phyloP scores from a whole-genome alignment of 1,284 basidiomycete genomes.

The Rhizoctonia solani region DNA sequence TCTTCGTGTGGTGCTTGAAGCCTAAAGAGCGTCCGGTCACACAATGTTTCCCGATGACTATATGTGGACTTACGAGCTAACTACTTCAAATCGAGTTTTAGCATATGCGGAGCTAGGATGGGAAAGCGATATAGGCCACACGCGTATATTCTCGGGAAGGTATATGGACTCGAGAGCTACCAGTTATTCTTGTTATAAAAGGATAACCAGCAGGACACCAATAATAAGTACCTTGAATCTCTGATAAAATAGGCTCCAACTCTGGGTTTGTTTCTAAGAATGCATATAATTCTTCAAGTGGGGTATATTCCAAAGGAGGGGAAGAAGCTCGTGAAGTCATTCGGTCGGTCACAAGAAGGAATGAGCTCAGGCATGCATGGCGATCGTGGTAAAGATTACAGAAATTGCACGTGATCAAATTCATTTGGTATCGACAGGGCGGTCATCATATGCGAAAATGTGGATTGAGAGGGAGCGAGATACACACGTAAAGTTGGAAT shows the following conservation, averaged over 20 bases:
- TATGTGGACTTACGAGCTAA: constrained; percentile 9
- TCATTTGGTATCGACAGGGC: not conserved
- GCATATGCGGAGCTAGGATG: constrained; percentile 9
- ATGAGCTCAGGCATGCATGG: not conserved
- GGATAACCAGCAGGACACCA: not conserved
- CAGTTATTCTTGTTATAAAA: not conserved
- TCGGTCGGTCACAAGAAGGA: not conserved
- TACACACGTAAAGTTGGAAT: not conserved
- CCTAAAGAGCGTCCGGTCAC: constrained; percentile 42
- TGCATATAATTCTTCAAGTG: constrained; percentile 22
- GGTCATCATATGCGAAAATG: not conserved
- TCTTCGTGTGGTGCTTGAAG: constrained; percentile 62
- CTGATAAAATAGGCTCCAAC: constrained; percentile 10
- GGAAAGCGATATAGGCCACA: constrained; percentile 30
- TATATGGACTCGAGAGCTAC: constrained; percentile 29
- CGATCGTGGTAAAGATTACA: not conserved
- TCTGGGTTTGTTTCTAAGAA: constrained; percentile 21
- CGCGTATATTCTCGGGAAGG: constrained; percentile 17
- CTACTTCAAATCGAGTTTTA: constrained; percentile 18
- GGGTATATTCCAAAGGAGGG: constrained; percentile 17
- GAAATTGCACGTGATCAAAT: not conserved
- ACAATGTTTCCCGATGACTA: not conserved
- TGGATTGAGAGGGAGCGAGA: not conserved
- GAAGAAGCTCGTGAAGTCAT: constrained; percentile 28
- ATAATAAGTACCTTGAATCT: constrained; percentile 17